Percentiles rank a stretch among this genome's conserved stretches.
phyloP scores from a whole-genome alignment of 768 basidiomycete species.

The Filobasidium floriforme region DNA sequence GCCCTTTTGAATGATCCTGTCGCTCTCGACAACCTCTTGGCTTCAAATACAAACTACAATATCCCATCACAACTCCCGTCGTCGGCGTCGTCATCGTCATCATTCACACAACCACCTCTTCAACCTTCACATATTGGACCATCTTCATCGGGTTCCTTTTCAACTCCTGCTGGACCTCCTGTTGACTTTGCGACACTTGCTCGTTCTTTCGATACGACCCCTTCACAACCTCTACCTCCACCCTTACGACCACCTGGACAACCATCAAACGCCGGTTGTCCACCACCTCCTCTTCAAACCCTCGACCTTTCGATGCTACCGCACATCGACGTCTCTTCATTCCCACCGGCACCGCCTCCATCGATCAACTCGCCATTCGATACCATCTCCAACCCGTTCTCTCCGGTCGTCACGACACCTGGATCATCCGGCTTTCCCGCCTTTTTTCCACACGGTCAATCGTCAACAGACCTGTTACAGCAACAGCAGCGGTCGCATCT shows the following conservation, averaged over 20 bases:
- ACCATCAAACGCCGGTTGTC: too few species aligned
- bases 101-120: too few species aligned
- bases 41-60: not conserved
- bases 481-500: not conserved
- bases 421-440: not conserved
- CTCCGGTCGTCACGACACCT: not conserved
- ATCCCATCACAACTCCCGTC: too few species aligned
- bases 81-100: too few species aligned
- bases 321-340: not conserved
- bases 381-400: not conserved
- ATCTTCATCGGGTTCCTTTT: not conserved
- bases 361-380: not conserved
- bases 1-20: slow-evolving; percentile 1
- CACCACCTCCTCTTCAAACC: too few species aligned
- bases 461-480: not conserved
- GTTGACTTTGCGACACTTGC: not conserved
- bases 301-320: too few species aligned
- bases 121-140: not conserved
- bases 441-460: not conserved
- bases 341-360: slow-evolving; percentile 1
- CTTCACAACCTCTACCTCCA: not conserved
- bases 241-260: too few species aligned
- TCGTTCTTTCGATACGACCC: not conserved
- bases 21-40: not conserved
- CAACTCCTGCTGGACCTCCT: not conserved